phyloP scores from a whole-genome alignment of 176 grass and related monocot species.

The Zea luxurians region DNA sequence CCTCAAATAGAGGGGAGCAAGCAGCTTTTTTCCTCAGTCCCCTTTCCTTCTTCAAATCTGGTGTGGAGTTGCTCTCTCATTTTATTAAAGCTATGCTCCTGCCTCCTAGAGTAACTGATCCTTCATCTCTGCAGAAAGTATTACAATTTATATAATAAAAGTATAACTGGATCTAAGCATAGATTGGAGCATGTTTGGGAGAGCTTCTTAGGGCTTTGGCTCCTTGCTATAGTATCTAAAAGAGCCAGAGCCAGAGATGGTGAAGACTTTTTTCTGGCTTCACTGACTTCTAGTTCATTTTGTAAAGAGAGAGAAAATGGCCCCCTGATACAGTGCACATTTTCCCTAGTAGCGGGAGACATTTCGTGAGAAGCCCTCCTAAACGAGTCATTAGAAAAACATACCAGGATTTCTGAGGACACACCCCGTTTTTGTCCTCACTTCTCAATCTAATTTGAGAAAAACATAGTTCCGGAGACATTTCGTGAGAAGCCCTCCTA shows the following conservation, averaged over 20 bases:
- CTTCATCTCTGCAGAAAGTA: constrained; percentile 4
- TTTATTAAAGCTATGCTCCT: neutral
- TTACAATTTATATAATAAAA: neutral
- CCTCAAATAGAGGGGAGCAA: too few relatives aligned
- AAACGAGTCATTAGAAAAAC: neutral
- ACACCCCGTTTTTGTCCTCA: neutral
- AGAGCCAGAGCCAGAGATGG: neutral
- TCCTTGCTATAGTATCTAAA: neutral
- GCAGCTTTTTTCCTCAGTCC: too few relatives aligned
- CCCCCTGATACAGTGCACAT: neutral
- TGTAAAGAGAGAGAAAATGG: neutral
- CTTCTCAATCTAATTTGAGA: neutral
- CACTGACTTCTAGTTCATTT: neutral
- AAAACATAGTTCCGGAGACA: neutral
- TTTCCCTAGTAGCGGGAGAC: neutral
- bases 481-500: neutral
- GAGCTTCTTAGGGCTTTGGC: neutral
- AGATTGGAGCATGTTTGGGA: neutral
- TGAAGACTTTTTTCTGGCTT: neutral
- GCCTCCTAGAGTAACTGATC: neutral
- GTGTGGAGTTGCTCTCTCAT: neutral
- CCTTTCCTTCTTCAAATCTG: too few relatives aligned
- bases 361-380: neutral
- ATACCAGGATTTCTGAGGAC: neutral
- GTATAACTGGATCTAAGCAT: neutral